phyloP scores from a whole-genome alignment of 2,329 filamentous ascomycete genomes.

The Ophiostoma quercus region DNA sequence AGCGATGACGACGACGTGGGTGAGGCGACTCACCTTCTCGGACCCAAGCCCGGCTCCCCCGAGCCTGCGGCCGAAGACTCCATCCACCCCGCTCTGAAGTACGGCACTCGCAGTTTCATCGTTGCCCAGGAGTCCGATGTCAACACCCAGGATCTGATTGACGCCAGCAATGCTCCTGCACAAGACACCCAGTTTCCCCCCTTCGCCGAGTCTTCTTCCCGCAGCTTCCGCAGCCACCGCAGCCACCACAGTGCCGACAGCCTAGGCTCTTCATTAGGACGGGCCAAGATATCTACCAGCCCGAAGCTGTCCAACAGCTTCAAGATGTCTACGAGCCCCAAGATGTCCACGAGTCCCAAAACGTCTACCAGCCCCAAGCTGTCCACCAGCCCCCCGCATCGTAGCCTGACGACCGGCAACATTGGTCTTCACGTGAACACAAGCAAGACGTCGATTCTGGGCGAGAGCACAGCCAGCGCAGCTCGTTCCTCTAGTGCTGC shows the following conservation, averaged over 20 bases:
- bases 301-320: too few species aligned
- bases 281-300: neutral
- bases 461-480: neutral
- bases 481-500: constrained; percentile 25
- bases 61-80: neutral
- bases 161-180: neutral
- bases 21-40: constrained; percentile 42
- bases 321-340: neutral
- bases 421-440: neutral
- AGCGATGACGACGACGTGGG: constrained; percentile 31
- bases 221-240: neutral
- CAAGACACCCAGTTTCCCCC: neutral
- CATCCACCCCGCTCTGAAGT: neutral
- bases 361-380: neutral
- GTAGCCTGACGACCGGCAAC: neutral
- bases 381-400: neutral
- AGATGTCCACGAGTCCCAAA: neutral
- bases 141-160: neutral
- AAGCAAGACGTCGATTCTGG: neutral
- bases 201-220: neutral
- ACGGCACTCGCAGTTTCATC: neutral
- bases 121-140: neutral
- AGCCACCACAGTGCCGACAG: constrained; percentile 6
- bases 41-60: constrained; percentile 35
- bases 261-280: neutral